Conservation (phyloP, 345 rosid genomes). For the Theobroma cacao region DNA sequence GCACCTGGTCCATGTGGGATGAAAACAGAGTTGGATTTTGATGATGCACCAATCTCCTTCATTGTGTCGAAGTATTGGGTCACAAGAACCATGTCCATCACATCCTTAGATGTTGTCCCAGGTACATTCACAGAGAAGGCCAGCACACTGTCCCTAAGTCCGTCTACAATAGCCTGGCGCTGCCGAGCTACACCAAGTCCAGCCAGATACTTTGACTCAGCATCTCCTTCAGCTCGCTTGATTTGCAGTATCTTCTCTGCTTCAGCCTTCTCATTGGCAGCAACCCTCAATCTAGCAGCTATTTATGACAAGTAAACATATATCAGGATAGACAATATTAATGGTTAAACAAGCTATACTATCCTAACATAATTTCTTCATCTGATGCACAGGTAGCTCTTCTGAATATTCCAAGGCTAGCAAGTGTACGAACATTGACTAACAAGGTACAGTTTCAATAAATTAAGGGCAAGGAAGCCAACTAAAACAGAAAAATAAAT, state of each 20-base stretch:
- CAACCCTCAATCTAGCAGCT: conserved; percentile 59
- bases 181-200: conserved; percentile 56
- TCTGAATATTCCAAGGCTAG: conserved; percentile 31
- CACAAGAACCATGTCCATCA: conserved; percentile 78
- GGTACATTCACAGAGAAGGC: conserved; percentile 63
- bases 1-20: conserved; percentile 83
- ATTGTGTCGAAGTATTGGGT: conserved; percentile 77
- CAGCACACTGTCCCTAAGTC: conserved; percentile 55
- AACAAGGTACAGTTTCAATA: not conserved
- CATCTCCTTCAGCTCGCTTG: conserved; percentile 56
- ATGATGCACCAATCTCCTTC: conserved; percentile 70
- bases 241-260: conserved; percentile 59
- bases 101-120: conserved; percentile 67
- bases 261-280: conserved; percentile 55
- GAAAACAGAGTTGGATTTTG: conserved; percentile 60
- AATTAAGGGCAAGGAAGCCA: not conserved
- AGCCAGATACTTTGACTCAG: conserved; percentile 50
- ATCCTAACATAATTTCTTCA: not conserved
- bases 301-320: not conserved
- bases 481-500: not conserved
- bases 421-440: not conserved
- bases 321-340: not conserved
- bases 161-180: conserved; percentile 60
- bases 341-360: not conserved
- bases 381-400: not conserved